Percentiles rank a stretch among this genome's conserved stretches.
Conservation (phyloP, 805 yeast species). For the Suhomyces vadensis region DNA sequence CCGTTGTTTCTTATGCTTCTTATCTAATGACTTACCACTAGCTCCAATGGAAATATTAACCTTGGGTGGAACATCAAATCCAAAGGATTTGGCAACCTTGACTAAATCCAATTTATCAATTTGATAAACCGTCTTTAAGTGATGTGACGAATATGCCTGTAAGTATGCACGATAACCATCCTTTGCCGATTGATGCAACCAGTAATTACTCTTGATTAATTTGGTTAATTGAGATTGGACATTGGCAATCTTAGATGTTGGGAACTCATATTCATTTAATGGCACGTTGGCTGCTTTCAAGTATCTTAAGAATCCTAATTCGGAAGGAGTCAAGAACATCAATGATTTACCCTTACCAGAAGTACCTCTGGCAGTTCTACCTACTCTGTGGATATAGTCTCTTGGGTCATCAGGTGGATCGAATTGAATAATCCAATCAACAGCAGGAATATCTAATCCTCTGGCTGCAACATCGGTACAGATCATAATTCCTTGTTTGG, state of each 20-base stretch:
- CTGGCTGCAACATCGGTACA: conserved; percentile 99
- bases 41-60: conserved; percentile 96
- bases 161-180: conserved; percentile 96
- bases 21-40: conserved; percentile 66
- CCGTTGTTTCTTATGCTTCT: conserved; percentile 48
- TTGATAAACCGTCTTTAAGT: conserved; percentile 92
- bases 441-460: conserved; percentile 97
- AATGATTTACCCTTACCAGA: conserved; percentile 88
- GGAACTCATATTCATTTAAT: conserved; percentile 95
- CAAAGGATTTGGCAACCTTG: conserved; percentile 94
- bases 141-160: conserved; percentile 97
- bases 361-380: conserved; percentile 96
- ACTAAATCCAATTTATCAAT: conserved; percentile 91
- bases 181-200: conserved; percentile 93
- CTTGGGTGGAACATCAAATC: conserved; percentile 93
- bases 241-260: conserved; percentile 89
- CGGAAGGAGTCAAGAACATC: conserved; percentile 93
- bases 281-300: conserved; percentile 97
- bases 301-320: conserved; percentile 91
- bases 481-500: conserved; percentile 86
- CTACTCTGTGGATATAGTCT: conserved; percentile 98
- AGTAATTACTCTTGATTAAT: conserved; percentile 85
- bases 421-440: conserved; percentile 98
- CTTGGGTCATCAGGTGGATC: conserved; percentile 99
- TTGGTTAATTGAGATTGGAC: conserved; percentile 93